Base-by-base conservation (phyloP, 2,329 filamentous ascomycete species). In the Sclerotinia minor region DNA sequence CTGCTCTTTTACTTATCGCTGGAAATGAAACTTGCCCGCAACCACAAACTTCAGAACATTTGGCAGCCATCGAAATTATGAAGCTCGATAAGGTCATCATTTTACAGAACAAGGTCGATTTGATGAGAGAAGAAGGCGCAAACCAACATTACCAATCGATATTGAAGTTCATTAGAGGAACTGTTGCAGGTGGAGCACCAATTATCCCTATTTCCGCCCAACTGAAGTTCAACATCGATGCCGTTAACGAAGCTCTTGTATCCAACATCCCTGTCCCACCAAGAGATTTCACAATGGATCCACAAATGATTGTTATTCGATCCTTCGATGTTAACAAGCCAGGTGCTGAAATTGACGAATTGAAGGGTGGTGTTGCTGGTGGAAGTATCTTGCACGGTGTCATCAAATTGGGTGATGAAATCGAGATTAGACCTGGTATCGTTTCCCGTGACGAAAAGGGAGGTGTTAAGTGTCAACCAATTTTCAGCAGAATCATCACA, bases 321-420 rank as follows among this genome's bases (percentile, higher is more conserved):
- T 98, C 94, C 2, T 99, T 99, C 80, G 95, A 99, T 78, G 96
- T 99, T 77, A 99, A 99, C 88, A 99, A 99, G 87, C 95, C 95
- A 53, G 95, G 95, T 86, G 94, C 95, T 53, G 95, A 97, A 81
- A 98, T 99, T 73, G 94, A 98, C 70, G 95, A 99, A 75, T 85
- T 99, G 71, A 97, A 98, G 87, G 95, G 95, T 78, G 95, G 95
- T 87, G 95, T 99, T 79, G 95, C 95, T 75, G 95, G 95, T 88
- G 95, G 95, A 73, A 93, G 89, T 81, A 98, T 99, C 78, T 83
- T 99, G 74, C 96, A 94, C 78, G 95, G 95, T 85, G 93, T 99
- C 68, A 83, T 99, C 76, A 98, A 98, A 85, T 85, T 98, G 71
- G 93, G 93, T 72, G 95, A 99, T 77, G 95, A 99, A 83, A 96